A percentile compares a stretch with the other conserved stretches of the same genome.
Evolutionary conservation across 352 stramenopile genomes (phyloP).

Genomic region (Globisporangium radiosum): DNA sequence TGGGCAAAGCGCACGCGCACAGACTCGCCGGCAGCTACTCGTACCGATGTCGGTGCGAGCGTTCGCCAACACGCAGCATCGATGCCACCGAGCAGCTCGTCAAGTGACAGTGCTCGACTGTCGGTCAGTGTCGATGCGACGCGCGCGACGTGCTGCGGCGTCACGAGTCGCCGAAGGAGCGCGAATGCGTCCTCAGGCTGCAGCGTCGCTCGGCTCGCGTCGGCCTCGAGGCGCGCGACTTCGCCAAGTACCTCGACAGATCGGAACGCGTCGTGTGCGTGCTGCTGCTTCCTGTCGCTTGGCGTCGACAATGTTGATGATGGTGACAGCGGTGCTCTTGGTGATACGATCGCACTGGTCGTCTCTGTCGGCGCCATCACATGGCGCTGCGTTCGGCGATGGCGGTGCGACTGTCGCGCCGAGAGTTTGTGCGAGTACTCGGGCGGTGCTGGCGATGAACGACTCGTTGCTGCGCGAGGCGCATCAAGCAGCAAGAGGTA

Average conservation of each 20-base stretch:
- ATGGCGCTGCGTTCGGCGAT: constrained; percentile 7
- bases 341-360: background rate
- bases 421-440: constrained; percentile 22
- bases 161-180: constrained; percentile 17
- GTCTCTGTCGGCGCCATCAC: background rate
- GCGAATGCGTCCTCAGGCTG: constrained; percentile 24
- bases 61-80: constrained; percentile 32
- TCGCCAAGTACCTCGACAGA: constrained; percentile 25
- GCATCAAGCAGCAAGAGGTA: constrained; percentile 1
- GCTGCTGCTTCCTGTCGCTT: background rate
- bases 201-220: constrained; percentile 10
- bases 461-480: background rate
- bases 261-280: constrained; percentile 16
- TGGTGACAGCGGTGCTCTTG: background rate
- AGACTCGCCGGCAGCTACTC: background rate
- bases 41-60: background rate
- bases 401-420: constrained; percentile 15
- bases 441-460: background rate
- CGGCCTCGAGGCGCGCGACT: constrained; percentile 25
- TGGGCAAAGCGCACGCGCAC: constrained; percentile 25
- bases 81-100: constrained; percentile 19
- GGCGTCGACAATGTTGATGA: background rate
- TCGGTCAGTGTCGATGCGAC: too few species aligned
- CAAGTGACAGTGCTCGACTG: background rate
- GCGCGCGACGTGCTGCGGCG: background rate